Base-by-base conservation (phyloP, 78 protist genomes). In the Thecamonas trahens region DNA sequence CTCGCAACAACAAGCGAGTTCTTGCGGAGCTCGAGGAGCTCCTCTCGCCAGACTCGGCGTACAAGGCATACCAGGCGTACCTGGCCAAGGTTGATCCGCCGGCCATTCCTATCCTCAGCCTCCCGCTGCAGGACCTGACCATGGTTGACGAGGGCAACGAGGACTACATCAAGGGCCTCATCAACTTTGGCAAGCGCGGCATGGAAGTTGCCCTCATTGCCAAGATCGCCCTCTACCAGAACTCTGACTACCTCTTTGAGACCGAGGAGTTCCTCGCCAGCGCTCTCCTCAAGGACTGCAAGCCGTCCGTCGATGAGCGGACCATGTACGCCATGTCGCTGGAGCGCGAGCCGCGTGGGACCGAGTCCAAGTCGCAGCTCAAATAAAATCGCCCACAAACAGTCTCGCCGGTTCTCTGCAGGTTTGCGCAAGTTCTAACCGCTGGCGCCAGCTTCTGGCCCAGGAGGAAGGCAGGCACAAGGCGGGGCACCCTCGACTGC, bases 111-210 rank as follows among this genome's bases (percentile, higher is more conserved):
- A 32, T 18, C 59, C 15, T 24, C n/a, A 84, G 89, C 40, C 70
- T 83, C 15, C 73, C 68, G 34, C 60, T 84, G 29, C 50, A 68
- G 29, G 89, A 83, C 67, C 67, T 83, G 47, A 70, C 83, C 22
- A 77, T 83, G 63, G 77, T 78, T 3, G 89, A 83, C 39, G 89
- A 83, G 20, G 89, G 84, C 49, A 83, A 83, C 24, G 54, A 79
- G 2, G 83, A 83, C 62, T 22, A 64, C 3, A 42, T 78, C 13
- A 53, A 77, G 50, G 76, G 77, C 3, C 53, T 83, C 1, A 77
- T 83, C 63, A 83, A 83, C 68, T 73, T 80, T 73, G 40, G 62
- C 8, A 83, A 83, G 49, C 61, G 79, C 61, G 61, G 68, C 42
- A 35, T 82, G 38, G 67, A 59, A 17, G 59, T 61, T 59, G 55